phyloP scores from a whole-genome alignment of 176 grass and related monocot genomes.

The Miscanthus lutarioriparius region DNA sequence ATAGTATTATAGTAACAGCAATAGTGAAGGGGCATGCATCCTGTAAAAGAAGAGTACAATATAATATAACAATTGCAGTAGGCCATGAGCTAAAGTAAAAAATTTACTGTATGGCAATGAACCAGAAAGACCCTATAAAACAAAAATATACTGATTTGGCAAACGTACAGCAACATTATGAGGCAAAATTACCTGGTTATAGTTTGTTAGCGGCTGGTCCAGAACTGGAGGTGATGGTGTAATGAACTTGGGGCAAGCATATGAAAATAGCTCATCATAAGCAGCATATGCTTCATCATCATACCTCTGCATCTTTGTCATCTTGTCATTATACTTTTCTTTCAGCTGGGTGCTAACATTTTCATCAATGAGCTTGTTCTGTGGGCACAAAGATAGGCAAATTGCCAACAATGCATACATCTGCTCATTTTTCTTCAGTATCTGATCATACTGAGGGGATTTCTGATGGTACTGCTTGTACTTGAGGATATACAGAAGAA shows the following conservation, averaged over 20 bases:
- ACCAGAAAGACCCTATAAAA: neutral
- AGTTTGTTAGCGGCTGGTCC: conserved; percentile 76
- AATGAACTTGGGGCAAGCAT: conserved; percentile 98
- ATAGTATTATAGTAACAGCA: neutral
- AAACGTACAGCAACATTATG: neutral
- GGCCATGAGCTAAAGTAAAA: neutral
- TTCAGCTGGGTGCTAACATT: conserved; percentile 91
- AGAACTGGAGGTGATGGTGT: conserved; percentile 77
- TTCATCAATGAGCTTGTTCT: conserved; percentile 85
- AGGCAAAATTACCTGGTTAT: conserved; percentile 74
- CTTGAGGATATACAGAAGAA: conserved; percentile 92
- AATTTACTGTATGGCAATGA: neutral
- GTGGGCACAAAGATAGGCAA: conserved; percentile 86
- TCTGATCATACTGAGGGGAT: conserved; percentile 94
- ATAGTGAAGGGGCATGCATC: neutral
- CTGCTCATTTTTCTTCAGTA: conserved; percentile 99
- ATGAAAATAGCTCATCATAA: conserved; percentile 94
- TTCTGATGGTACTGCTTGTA: conserved; percentile 97
- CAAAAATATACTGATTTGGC: neutral
- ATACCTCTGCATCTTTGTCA: conserved; percentile 97
- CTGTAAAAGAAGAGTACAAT: conserved; percentile 24
- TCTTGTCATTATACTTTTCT: conserved; percentile 98
- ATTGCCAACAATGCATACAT: conserved; percentile 95
- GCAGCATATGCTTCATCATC: conserved; percentile 92
- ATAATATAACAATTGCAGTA: neutral